phyloP scores from a whole-genome alignment of 176 grass and related monocot species.

The Lolium perenne region DNA sequence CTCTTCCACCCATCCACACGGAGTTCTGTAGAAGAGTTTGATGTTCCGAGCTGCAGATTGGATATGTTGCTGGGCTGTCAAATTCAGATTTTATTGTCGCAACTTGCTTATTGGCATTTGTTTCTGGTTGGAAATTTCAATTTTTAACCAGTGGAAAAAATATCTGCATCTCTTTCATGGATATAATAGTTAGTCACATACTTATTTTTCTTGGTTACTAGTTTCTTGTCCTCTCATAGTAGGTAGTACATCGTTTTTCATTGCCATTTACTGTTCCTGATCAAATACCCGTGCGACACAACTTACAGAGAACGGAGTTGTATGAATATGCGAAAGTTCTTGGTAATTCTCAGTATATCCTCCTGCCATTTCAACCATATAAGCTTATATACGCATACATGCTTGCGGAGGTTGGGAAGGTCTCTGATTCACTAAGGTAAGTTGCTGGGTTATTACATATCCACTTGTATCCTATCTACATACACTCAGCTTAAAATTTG shows the following conservation, averaged over 20 bases:
- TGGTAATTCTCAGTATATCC: conserved; percentile 91
- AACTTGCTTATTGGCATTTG: conserved; percentile 2
- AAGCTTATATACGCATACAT: conserved; percentile 97
- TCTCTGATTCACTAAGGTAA: conserved; percentile 88
- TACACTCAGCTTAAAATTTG: conserved; percentile 23
- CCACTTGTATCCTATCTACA: conserved; percentile 16
- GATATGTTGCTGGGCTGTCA: conserved; percentile 26
- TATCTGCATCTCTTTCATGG: conserved; percentile 1
- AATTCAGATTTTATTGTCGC: conserved; percentile 16
- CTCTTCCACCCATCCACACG: neutral
- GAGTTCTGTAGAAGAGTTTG: neutral
- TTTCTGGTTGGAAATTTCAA: neutral
- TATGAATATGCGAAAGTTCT: conserved; percentile 92
- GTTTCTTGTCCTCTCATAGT: neutral
- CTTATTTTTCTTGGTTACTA: conserved; percentile 21
- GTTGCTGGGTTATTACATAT: conserved; percentile 32
- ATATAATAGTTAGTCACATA: neutral
- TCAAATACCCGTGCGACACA: conserved; percentile 8
- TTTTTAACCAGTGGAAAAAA: conserved; percentile 5
- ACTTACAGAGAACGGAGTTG: conserved; percentile 83
- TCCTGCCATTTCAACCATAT: conserved; percentile 87
- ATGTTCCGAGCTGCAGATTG: conserved; percentile 1
- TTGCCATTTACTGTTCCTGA: conserved; percentile 22
- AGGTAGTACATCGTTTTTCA: neutral
- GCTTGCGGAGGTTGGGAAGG: conserved; percentile 91